Evolutionary conservation across 768 basidiomycete species (phyloP).

Genomic region (Suillus alpinus): DNA sequence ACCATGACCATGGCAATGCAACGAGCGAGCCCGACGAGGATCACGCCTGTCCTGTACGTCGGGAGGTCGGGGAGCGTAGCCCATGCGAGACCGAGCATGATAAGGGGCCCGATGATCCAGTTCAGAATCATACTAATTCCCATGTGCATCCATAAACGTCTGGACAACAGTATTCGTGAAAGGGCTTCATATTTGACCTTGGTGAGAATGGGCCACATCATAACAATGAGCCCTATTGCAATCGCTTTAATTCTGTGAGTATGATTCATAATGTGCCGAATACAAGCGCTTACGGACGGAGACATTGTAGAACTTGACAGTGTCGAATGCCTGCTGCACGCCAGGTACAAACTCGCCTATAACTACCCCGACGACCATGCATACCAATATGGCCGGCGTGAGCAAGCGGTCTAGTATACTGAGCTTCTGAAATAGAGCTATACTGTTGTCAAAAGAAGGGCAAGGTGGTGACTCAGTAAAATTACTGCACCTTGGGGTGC

Average conservation of each 20-base stretch:
- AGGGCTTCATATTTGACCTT: slow-evolving; percentile 77
- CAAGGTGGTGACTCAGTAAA: not conserved
- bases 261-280: not conserved
- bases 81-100: slow-evolving; percentile 88
- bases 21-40: slow-evolving; percentile 61
- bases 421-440: slow-evolving; percentile 41
- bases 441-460: not conserved
- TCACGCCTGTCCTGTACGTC: slow-evolving; percentile 73
- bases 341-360: slow-evolving; percentile 65
- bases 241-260: slow-evolving; percentile 50
- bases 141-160: slow-evolving; percentile 63
- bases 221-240: slow-evolving; percentile 75
- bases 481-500: slow-evolving; percentile 1
- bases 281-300: slow-evolving; percentile 61
- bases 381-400: slow-evolving; percentile 62
- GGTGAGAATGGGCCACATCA: slow-evolving; percentile 85
- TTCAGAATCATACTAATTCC: slow-evolving; percentile 66
- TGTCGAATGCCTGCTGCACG: slow-evolving; percentile 61
- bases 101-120: slow-evolving; percentile 77
- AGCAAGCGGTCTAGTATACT: slow-evolving; percentile 57
- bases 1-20: slow-evolving; percentile 70
- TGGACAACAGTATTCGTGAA: slow-evolving; percentile 50
- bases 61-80: slow-evolving; percentile 79
- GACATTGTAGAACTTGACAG: slow-evolving; percentile 62
- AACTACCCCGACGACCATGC: slow-evolving; percentile 74